Percentiles rank a stretch among this genome's conserved stretches.
phyloP scores from a whole-genome alignment of 345 rosid species.

The Gossypium herbaceum region DNA sequence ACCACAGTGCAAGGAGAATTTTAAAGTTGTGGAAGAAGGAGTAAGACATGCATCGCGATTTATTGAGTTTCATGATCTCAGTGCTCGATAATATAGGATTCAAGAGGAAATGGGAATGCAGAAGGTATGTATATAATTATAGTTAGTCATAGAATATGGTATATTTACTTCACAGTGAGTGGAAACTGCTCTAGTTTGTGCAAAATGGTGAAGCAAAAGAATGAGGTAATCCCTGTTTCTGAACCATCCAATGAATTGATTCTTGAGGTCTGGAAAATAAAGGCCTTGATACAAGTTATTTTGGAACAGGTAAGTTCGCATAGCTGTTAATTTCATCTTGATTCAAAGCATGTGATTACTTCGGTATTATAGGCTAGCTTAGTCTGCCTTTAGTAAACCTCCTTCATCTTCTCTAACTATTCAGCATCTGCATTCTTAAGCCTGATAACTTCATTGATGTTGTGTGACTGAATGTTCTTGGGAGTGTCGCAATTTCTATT shows the following conservation, averaged over 20 bases:
- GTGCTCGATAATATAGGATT: conserved; percentile 74
- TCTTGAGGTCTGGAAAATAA: conserved; percentile 84
- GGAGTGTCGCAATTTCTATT: neutral
- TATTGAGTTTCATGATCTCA: conserved; percentile 78
- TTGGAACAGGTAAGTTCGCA: conserved; percentile 69
- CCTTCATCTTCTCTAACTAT: neutral
- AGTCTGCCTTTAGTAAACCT: neutral
- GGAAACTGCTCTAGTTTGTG: conserved; percentile 93
- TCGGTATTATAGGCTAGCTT: neutral
- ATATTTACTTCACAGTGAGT: conserved; percentile 73
- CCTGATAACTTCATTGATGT: neutral
- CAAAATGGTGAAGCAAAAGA: conserved; percentile 79
- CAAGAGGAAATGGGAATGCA: conserved; percentile 68
- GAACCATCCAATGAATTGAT: conserved; percentile 92
- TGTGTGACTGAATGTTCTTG: neutral
- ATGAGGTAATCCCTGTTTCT: conserved; percentile 97
- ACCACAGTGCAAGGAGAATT: conserved; percentile 4
- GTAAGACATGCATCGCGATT: conserved; percentile 79
- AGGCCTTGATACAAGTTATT: conserved; percentile 85
- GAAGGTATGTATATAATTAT: conserved; percentile 60
- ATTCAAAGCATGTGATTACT: neutral
- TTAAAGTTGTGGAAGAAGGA: conserved; percentile 77
- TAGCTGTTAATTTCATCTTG: neutral
- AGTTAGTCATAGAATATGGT: conserved; percentile 79
- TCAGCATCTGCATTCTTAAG: neutral